These are phyloP conservation scores for barrel medic (Medicago truncatula) DNA, from an alignment of 306 rosid genomes.

Conservation along the genomic window MtrunA17r5.0-ANR NC_053046.1:37355501-37356000, in stretches of 20 bases:
- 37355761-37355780: no score
- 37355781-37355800: no score
- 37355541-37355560: conserved; percentile 27
- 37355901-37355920: conserved; percentile 81
- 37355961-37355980: conserved; percentile 82
- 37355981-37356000: conserved; percentile 88
- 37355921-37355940: conserved; percentile 88
- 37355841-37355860: conserved; percentile 81
- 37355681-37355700: neutral
- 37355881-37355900: conserved; percentile 84
- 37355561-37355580: conserved; percentile 20
- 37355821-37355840: conserved; percentile 84
- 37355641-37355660: conserved; percentile 41
- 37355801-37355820: conserved; percentile 1
- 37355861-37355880: conserved; percentile 99
- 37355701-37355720: conserved; percentile 6
- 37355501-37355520: conserved; percentile 17
- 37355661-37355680: conserved; percentile 2
- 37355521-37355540: conserved; percentile 32
- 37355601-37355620: conserved; percentile 36
- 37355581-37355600: conserved; percentile 22
- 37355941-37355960: conserved; percentile 65
- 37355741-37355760: no score
- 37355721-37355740: no score
- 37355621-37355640: conserved; percentile 42